Evolutionary conservation across 31 red algal genomes (phyloP).

Genomic region (Endocladia muricata): DNA sequence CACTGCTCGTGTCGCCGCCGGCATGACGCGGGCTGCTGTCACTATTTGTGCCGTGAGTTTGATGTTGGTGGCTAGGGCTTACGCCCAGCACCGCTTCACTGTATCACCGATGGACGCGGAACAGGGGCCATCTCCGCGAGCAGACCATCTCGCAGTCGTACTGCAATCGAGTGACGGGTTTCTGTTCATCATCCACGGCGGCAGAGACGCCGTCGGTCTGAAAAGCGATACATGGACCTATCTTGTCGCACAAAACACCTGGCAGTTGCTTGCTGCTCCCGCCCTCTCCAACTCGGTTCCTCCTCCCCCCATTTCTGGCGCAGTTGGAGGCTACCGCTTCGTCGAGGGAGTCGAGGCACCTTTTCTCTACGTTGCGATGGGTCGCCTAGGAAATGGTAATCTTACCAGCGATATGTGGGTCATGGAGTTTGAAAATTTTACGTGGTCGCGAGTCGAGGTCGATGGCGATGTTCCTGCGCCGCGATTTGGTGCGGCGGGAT

Average conservation of each 20-base stretch:
- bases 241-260: slow-evolving; percentile 28
- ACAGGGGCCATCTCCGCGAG: slow-evolving; percentile 24
- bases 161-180: slow-evolving; percentile 31
- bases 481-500: slow-evolving; percentile 21
- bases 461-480: slow-evolving; percentile 25
- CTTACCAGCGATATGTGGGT: slow-evolving; percentile 49
- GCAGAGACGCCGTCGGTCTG: slow-evolving; percentile 11
- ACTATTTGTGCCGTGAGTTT: no score
- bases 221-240: slow-evolving; percentile 57
- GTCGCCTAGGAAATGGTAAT: background rate
- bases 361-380: slow-evolving; percentile 37
- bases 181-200: slow-evolving; percentile 33
- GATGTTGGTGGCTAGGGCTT: background rate
- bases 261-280: slow-evolving; percentile 17
- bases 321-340: slow-evolving; percentile 49
- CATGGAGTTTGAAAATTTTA: slow-evolving; percentile 41
- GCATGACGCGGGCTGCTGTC: no score
- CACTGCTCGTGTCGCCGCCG: no score
- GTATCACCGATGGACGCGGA: background rate
- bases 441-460: slow-evolving; percentile 17
- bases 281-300: slow-evolving; percentile 1
- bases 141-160: slow-evolving; percentile 42
- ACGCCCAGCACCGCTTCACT: slow-evolving; percentile 2
- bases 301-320: slow-evolving; percentile 33
- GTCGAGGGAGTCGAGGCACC: slow-evolving; percentile 18